phyloP scores from a whole-genome alignment of 352 stramenopile genomes.

The Phytophthora ohioensis region DNA sequence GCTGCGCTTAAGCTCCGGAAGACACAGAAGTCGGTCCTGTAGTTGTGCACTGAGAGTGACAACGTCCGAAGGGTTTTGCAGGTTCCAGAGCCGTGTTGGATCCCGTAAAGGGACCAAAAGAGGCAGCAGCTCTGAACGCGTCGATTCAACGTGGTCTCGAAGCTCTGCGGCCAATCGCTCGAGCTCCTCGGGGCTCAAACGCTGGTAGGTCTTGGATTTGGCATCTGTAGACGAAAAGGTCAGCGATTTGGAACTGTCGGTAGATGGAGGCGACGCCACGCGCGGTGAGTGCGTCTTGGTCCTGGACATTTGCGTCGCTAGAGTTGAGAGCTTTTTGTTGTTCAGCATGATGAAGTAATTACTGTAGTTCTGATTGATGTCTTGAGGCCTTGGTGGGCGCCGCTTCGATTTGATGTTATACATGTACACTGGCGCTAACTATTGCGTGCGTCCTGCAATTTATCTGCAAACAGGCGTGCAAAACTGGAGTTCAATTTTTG shows the following conservation, averaged over 20 bases:
- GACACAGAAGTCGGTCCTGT: constrained; percentile 76
- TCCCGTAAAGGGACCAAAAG: constrained; percentile 43
- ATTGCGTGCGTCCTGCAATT: constrained; percentile 1
- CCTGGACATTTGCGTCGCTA: constrained; percentile 38
- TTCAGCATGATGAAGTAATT: neutral
- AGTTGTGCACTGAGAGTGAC: constrained; percentile 71
- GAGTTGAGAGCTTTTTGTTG: constrained; percentile 43
- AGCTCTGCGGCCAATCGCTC: constrained; percentile 37
- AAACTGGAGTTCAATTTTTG: neutral
- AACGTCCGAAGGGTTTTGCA: constrained; percentile 64
- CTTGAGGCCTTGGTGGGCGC: constrained; percentile 2
- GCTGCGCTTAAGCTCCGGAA: constrained; percentile 82
- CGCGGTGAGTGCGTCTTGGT: constrained; percentile 46
- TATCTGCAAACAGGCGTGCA: constrained; percentile 7
- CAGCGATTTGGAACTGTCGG: neutral
- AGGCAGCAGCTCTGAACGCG: constrained; percentile 68
- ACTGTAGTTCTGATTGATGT: neutral
- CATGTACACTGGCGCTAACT: neutral
- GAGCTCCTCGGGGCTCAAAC: constrained; percentile 18
- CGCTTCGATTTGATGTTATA: constrained; percentile 23
- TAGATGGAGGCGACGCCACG: constrained; percentile 24
- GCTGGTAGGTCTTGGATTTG: constrained; percentile 8
- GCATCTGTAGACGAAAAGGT: constrained; percentile 15
- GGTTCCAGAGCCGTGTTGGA: constrained; percentile 30
- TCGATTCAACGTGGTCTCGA: constrained; percentile 48